Conservation (phyloP, 257 asterid species). For the Knoxia roxburghii region DNA sequence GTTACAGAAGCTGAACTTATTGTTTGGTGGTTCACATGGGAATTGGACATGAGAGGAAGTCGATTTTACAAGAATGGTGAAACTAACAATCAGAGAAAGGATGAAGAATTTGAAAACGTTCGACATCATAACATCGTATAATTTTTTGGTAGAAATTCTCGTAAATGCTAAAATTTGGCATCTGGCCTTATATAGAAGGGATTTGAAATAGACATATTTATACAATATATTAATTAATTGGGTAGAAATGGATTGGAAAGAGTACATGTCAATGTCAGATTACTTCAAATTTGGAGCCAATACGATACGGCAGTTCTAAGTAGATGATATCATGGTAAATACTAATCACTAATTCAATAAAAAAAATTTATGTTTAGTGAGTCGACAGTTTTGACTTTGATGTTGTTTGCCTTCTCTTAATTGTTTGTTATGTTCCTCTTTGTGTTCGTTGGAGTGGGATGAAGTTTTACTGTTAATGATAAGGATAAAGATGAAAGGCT, state of each 20-base stretch:
- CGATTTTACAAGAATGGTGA: background rate
- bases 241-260: too few species aligned
- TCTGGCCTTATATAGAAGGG: too few species aligned
- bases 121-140: background rate
- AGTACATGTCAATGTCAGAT: background rate
- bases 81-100: background rate
- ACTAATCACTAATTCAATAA: background rate
- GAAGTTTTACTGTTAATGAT: too few species aligned
- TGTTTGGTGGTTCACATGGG: slow-evolving; percentile 57
- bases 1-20: slow-evolving; percentile 60
- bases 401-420: background rate
- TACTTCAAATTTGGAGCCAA: background rate
- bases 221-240: too few species aligned
- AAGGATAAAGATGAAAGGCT: too few species aligned
- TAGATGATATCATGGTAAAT: background rate
- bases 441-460: background rate
- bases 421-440: background rate
- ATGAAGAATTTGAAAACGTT: background rate
- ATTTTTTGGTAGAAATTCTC: too few species aligned
- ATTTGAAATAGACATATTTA: too few species aligned
- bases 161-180: too few species aligned
- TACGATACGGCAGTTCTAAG: background rate
- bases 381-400: background rate
- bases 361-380: background rate
- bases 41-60: slow-evolving; percentile 14